Evolutionary conservation across 2,329 filamentous ascomycete genomes (phyloP).

Genomic region (Colletotrichum brevisporum): DNA sequence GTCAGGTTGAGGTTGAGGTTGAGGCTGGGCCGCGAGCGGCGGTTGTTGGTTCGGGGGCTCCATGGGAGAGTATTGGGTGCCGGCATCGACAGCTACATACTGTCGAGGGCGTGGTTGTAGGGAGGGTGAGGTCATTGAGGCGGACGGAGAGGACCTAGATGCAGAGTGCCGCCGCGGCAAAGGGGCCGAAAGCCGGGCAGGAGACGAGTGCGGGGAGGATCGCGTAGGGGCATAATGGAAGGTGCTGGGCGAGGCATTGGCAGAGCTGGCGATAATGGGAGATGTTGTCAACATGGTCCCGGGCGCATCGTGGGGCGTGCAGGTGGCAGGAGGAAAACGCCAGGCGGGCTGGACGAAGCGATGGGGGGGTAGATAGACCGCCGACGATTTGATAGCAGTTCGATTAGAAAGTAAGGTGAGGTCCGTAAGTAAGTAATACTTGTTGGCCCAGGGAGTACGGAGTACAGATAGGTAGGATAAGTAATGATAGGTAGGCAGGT

Average conservation of each 20-base stretch:
- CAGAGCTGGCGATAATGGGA: slow-evolving; percentile 63
- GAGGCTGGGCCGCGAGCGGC: neutral
- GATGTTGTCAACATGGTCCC: slow-evolving; percentile 73
- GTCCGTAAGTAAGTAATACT: neutral
- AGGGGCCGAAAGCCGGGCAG: slow-evolving; percentile 56
- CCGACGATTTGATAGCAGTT: neutral
- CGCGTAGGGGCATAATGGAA: slow-evolving; percentile 64
- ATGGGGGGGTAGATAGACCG: neutral
- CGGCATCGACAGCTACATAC: slow-evolving; percentile 64
- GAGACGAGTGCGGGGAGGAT: slow-evolving; percentile 58
- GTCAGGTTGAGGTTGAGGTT: neutral
- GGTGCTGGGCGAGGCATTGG: slow-evolving; percentile 66
- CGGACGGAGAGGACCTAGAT: slow-evolving; percentile 51
- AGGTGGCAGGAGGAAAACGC: slow-evolving; percentile 10
- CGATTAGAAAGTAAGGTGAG: neutral
- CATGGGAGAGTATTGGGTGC: slow-evolving; percentile 65
- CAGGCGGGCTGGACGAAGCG: slow-evolving; percentile 14
- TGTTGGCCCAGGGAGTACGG: too few relatives aligned
- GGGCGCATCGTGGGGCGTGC: slow-evolving; percentile 58
- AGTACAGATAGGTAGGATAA: slow-evolving; percentile 1
- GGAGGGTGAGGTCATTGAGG: slow-evolving; percentile 48
- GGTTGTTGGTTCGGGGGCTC: slow-evolving; percentile 48
- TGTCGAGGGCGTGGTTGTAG: slow-evolving; percentile 49
- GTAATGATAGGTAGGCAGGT: neutral
- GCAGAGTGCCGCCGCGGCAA: slow-evolving; percentile 56